A percentile compares a stretch with the other conserved stretches of the same genome.
Conservation (phyloP, 306 rosid species). For the Fragaria nilgerrensis region DNA sequence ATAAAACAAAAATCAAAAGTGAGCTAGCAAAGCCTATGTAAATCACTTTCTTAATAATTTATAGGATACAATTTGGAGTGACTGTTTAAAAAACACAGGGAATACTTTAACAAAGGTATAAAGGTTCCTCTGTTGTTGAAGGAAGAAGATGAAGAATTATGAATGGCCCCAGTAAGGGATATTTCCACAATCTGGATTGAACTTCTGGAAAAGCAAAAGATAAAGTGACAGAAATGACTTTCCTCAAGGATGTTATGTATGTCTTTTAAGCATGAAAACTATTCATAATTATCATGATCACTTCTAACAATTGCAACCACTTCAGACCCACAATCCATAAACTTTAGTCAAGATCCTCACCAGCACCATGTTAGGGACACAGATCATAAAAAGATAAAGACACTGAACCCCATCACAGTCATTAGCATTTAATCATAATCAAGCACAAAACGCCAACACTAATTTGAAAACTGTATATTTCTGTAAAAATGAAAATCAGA, state of each 20-base stretch:
- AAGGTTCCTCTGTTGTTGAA: constrained; percentile 16
- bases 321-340: constrained; percentile 16
- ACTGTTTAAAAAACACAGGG: constrained; percentile 1
- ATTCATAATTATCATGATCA: constrained; percentile 3
- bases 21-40: background rate
- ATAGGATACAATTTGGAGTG: background rate
- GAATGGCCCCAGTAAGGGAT: constrained; percentile 22
- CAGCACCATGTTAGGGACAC: constrained; percentile 14
- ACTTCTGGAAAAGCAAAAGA: constrained; percentile 36
- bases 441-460: constrained; percentile 13
- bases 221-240: constrained; percentile 31
- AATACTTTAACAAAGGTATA: constrained; percentile 7
- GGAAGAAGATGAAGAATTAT: constrained; percentile 13
- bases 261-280: constrained; percentile 11
- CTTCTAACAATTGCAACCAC: constrained; percentile 21
- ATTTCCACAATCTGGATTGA: constrained; percentile 26
- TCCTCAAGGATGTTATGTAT: constrained; percentile 16
- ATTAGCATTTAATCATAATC: background rate
- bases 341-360: constrained; percentile 17
- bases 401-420: background rate
- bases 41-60: background rate
- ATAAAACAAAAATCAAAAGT: background rate
- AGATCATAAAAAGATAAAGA: background rate
- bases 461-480: background rate
- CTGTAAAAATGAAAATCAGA: background rate